Percentiles rank a stretch among this genome's conserved stretches.
phyloP scores from a whole-genome alignment of 495 filamentous ascomycete species.

The Haplographium delicatum region DNA sequence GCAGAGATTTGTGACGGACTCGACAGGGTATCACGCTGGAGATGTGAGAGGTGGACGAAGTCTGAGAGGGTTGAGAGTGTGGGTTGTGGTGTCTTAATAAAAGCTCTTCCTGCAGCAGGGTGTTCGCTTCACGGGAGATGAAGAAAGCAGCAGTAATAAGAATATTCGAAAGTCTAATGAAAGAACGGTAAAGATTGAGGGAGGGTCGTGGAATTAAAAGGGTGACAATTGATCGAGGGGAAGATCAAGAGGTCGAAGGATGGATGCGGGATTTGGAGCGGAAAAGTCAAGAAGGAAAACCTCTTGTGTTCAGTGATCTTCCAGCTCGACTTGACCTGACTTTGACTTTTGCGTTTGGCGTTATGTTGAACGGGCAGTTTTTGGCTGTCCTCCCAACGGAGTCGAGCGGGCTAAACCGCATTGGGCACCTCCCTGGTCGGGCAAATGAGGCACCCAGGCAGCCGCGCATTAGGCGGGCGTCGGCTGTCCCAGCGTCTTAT shows the following conservation, averaged over 20 bases:
- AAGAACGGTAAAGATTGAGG: too few relatives aligned
- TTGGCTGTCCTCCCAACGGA: constrained; percentile 3
- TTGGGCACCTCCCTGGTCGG: too few relatives aligned
- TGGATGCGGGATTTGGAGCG: constrained; percentile 10
- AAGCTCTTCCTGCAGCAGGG: constrained; percentile 13
- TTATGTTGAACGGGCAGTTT: constrained; percentile 11
- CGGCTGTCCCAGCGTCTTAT: too few relatives aligned
- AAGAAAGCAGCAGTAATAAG: constrained; percentile 8
- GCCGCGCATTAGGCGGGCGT: too few relatives aligned
- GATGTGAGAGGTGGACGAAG: neutral
- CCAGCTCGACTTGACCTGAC: neutral
- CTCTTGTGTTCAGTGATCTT: constrained; percentile 2
- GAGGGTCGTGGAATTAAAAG: constrained; percentile 6
- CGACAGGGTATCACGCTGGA: constrained; percentile 2
- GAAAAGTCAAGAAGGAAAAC: constrained; percentile 3
- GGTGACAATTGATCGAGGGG: constrained; percentile 15
- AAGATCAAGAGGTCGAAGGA: constrained; percentile 16
- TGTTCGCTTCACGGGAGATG: constrained; percentile 1
- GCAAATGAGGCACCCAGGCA: too few relatives aligned
- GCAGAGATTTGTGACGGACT: constrained; percentile 12
- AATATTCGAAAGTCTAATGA: too few relatives aligned
- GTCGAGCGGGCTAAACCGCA: too few relatives aligned
- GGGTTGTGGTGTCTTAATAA: neutral
- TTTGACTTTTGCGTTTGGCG: too few relatives aligned
- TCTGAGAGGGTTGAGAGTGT: constrained; percentile 3